Evolutionary conservation across 2,329 filamentous ascomycete species (phyloP), one percentile per base, ranked within the genome.

Genomic region (Scedosporium minutisporum): DNA sequence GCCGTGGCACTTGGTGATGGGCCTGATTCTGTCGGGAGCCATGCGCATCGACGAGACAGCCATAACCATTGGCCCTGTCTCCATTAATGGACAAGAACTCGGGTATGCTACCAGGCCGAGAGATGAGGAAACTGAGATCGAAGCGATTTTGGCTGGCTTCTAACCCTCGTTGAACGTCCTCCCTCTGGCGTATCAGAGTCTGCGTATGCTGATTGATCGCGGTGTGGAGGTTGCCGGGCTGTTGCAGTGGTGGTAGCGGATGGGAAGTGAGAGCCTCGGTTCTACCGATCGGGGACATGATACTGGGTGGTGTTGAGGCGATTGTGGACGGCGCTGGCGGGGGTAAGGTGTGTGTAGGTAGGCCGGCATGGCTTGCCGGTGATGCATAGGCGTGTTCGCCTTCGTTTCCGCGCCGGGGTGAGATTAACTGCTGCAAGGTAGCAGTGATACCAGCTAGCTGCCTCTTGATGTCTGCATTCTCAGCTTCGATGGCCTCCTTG

Each of bases 401-500:
- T 16, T 18, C 14, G 42, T 21, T 25, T 21, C 21, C n/a, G 5
- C 38, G 46, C 6, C 25, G 42, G 41, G 59, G n/a, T 6, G 42
- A 29, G 44, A 55, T 53, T 16, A 61, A 2, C 3, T 41, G 42
- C 14, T 51, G 42, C 46, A 61, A 18, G 1, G 25, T 61, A 3
- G 27, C 23, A 12, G 46, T 53, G 46, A 61, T 29, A n/a, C 21
- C 16, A 12, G 42, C 46, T n/a, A 61, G 46, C 14, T 61, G 59
- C 59, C 59, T 53, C 69, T 86, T 87, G 66, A 96, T 87, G 66
- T 93, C 89, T 65, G 85, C 83, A 76, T 95, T 93, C 75, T 96
- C 91, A 38, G 85, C 84, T 75, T 91, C 85, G 61, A 91, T 84
- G 14, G 83, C 82, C 70, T 93, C 89, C 77, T 91, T 93, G 73